phyloP scores from a whole-genome alignment of 306 rosid genomes.

The Trifolium dubium region DNA sequence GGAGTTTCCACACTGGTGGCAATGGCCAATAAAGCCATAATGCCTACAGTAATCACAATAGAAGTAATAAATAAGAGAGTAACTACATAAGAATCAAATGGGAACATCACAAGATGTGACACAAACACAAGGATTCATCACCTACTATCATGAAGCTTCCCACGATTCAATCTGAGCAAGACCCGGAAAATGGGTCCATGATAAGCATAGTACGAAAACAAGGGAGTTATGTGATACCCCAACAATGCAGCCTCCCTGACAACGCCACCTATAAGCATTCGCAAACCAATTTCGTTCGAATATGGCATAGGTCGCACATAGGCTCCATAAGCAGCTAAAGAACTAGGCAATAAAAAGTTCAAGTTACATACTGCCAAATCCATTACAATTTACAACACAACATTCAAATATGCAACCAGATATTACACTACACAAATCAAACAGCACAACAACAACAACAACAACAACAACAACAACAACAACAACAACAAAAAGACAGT shows the following conservation, averaged over 20 bases:
- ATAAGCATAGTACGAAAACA: constrained; percentile 80
- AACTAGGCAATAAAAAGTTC: constrained; percentile 49
- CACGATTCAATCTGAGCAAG: constrained; percentile 75
- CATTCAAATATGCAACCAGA: constrained; percentile 17
- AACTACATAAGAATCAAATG: not conserved
- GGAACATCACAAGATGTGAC: constrained; percentile 7
- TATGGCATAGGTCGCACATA: constrained; percentile 85
- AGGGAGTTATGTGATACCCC: constrained; percentile 78
- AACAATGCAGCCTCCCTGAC: constrained; percentile 80
- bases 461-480: not conserved
- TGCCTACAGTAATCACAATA: constrained; percentile 48
- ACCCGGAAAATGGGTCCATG: constrained; percentile 95
- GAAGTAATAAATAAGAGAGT: constrained; percentile 16
- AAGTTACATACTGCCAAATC: constrained; percentile 26
- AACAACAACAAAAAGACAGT: not conserved
- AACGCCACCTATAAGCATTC: constrained; percentile 98
- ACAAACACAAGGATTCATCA: constrained; percentile 21
- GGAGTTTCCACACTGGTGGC: constrained; percentile 80
- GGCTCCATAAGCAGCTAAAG: constrained; percentile 97
- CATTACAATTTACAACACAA: constrained; percentile 30
- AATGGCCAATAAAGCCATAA: constrained; percentile 78
- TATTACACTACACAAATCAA: constrained; percentile 7
- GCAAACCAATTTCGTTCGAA: constrained; percentile 85
- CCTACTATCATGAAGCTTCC: constrained; percentile 76
- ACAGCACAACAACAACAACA: not conserved